Evolutionary conservation across 23 red algal genomes (phyloP).

Genomic region (Chondrus crispus): DNA sequence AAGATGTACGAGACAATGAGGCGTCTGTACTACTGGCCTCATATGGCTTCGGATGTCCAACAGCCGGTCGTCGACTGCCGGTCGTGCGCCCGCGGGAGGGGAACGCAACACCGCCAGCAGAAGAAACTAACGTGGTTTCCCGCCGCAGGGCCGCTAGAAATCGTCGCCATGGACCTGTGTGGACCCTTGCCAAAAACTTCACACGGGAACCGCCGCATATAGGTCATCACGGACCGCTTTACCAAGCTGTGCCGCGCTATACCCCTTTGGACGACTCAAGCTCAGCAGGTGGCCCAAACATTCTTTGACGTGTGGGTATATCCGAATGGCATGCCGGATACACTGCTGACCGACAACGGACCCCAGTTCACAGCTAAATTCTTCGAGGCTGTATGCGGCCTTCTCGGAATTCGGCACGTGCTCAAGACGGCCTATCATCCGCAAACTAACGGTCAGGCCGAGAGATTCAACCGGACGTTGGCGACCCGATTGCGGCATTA

Average conservation of each 20-base stretch:
- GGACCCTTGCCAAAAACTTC: background rate
- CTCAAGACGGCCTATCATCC: constrained; percentile 15
- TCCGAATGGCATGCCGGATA: background rate
- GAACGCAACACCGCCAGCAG: background rate
- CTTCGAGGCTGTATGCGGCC: constrained; percentile 21
- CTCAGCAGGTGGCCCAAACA: background rate
- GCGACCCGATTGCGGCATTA: background rate
- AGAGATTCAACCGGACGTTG: constrained; percentile 1
- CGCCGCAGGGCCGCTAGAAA: background rate
- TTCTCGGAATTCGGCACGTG: background rate
- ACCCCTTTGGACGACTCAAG: background rate
- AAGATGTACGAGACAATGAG: background rate
- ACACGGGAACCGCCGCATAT: constrained; percentile 4
- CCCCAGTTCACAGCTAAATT: constrained; percentile 22
- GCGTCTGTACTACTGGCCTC: background rate
- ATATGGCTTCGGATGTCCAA: background rate
- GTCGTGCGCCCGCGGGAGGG: background rate
- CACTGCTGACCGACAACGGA: constrained; percentile 28
- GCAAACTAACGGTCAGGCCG: constrained; percentile 30
- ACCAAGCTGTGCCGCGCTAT: constrained; percentile 32
- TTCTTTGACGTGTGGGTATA: constrained; percentile 4
- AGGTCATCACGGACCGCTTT: constrained; percentile 35
- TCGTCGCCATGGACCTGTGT: constrained; percentile 26
- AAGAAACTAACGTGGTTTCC: background rate
- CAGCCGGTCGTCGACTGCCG: background rate